Conservation (phyloP, 192 early-diverging fungal species). For the Fimicolochytrium jonesii region DNA sequence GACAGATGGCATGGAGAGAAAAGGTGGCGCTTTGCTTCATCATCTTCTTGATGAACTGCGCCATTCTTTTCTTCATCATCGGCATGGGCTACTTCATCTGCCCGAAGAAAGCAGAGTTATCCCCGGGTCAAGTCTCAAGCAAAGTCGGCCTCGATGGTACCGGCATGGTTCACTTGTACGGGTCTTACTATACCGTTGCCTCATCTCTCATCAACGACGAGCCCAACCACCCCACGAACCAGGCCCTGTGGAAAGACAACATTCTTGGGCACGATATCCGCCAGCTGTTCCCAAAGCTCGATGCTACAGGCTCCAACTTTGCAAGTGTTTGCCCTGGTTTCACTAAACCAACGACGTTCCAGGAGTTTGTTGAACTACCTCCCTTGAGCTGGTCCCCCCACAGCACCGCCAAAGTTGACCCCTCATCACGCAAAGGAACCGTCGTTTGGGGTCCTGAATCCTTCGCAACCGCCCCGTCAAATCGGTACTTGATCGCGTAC, state of each 20-base stretch:
- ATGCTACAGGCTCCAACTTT: conserved; percentile 21
- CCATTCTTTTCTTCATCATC: conserved; percentile 80
- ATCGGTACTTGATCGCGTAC: conserved; percentile 30
- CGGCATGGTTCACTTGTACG: conserved; percentile 46
- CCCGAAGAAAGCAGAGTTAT: conserved; percentile 61
- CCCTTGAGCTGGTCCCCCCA: too few relatives aligned
- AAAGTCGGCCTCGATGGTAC: conserved; percentile 15
- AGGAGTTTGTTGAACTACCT: too few relatives aligned
- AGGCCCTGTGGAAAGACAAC: conserved; percentile 28
- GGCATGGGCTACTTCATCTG: conserved; percentile 69
- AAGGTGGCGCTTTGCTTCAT: conserved; percentile 90
- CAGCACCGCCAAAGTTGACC: too few relatives aligned
- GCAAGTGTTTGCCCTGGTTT: conserved; percentile 29
- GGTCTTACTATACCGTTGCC: conserved; percentile 41
- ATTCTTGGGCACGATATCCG: conserved; percentile 43
- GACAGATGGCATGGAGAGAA: conserved; percentile 96
- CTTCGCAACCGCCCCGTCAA: neutral
- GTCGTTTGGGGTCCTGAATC: conserved; percentile 37
- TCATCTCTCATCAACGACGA: neutral
- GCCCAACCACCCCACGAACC: neutral
- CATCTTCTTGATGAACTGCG: conserved; percentile 74
- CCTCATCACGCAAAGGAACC: conserved; percentile 26
- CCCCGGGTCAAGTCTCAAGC: conserved; percentile 40
- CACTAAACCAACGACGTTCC: conserved; percentile 30
- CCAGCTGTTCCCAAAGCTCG: conserved; percentile 37